Evolutionary conservation across 2,329 filamentous ascomycete species (phyloP).

Genomic region (Colletotrichum limetticola): DNA sequence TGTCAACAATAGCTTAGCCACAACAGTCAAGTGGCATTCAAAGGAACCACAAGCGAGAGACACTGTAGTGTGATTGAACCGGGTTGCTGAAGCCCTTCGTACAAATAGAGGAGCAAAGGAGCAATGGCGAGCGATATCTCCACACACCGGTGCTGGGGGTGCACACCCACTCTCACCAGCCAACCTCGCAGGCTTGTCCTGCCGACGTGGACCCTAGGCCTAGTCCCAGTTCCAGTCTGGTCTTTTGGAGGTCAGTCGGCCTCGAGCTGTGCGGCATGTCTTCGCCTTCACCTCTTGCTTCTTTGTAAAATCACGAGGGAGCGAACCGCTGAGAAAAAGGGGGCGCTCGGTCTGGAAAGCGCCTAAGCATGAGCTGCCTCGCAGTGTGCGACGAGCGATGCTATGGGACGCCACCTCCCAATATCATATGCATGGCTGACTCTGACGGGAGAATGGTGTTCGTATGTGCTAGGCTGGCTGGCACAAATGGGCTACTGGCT

Average conservation of each 20-base stretch:
- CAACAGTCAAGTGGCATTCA: neutral
- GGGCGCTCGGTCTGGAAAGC: neutral
- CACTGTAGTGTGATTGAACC: neutral
- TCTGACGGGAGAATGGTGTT: conserved; percentile 20
- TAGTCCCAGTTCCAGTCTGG: neutral
- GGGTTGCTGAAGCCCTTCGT: neutral
- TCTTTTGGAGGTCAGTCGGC: neutral
- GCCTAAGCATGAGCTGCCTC: neutral
- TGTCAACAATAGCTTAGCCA: neutral
- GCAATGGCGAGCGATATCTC: neutral
- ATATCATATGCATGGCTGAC: conserved; percentile 34
- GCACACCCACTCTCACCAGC: neutral
- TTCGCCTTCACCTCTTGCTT: conserved; percentile 2
- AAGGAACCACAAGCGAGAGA: neutral
- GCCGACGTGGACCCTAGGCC: neutral
- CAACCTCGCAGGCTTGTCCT: neutral
- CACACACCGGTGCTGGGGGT: neutral
- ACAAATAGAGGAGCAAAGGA: neutral
- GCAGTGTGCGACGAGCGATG: neutral
- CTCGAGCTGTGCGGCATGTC: neutral
- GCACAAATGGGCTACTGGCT: neutral
- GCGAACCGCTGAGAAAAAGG: neutral
- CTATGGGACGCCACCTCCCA: conserved; percentile 31
- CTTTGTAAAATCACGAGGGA: conserved; percentile 4
- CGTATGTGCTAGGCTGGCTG: neutral